phyloP scores from a whole-genome alignment of 2,329 filamentous ascomycete species.

The Huntiella abstrusa region DNA sequence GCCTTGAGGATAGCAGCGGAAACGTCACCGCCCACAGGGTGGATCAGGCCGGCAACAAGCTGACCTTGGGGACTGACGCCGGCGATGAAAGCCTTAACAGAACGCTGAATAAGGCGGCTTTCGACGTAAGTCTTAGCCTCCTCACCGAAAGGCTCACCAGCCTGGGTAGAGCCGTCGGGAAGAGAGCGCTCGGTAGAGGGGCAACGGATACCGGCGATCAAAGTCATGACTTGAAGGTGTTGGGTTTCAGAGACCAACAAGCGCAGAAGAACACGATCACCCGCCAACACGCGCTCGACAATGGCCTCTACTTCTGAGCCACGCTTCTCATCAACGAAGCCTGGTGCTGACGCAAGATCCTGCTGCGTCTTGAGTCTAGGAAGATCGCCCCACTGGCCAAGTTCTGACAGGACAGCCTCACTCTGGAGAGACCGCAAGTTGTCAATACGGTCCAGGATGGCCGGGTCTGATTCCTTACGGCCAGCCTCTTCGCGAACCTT shows the following conservation, averaged over 20 bases:
- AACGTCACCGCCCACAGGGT: constrained; percentile 71
- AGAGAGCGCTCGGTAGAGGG: constrained; percentile 78
- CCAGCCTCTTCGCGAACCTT: constrained; percentile 90
- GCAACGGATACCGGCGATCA: constrained; percentile 74
- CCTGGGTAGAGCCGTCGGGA: constrained; percentile 58
- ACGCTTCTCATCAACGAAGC: constrained; percentile 71
- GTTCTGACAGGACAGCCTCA: constrained; percentile 57
- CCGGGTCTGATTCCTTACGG: constrained; percentile 71
- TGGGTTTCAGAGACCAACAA: constrained; percentile 63
- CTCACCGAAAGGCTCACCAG: constrained; percentile 76
- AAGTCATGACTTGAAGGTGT: constrained; percentile 74
- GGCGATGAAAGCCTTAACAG: constrained; percentile 63
- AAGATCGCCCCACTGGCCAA: constrained; percentile 59
- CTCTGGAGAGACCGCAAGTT: constrained; percentile 59
- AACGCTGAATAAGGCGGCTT: constrained; percentile 64
- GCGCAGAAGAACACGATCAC: constrained; percentile 74
- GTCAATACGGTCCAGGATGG: constrained; percentile 52
- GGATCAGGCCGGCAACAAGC: constrained; percentile 70
- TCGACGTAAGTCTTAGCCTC: constrained; percentile 83
- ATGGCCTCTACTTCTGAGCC: constrained; percentile 69
- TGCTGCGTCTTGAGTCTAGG: constrained; percentile 60
- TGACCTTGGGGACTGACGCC: constrained; percentile 81
- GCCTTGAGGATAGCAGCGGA: constrained; percentile 78
- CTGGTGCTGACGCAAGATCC: constrained; percentile 51
- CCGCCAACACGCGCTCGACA: constrained; percentile 78